Conservation (phyloP, 352 stramenopile species). For the Globisporangium middletonii region DNA sequence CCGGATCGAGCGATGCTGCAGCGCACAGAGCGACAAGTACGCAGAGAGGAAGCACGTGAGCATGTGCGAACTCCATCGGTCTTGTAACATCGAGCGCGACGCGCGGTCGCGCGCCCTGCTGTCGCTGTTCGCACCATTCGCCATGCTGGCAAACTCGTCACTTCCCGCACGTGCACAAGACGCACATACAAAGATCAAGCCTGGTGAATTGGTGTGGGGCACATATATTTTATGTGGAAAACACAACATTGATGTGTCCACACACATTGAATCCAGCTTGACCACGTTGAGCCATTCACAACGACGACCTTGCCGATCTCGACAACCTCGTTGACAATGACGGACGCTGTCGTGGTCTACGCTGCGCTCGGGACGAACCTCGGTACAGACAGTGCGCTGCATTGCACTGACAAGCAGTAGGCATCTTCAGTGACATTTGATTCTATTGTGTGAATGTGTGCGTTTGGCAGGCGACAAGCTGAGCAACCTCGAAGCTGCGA, state of each 20-base stretch:
- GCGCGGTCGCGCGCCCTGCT: too few species aligned
- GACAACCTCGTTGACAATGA: conserved; percentile 1
- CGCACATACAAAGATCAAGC: neutral
- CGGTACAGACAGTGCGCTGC: conserved; percentile 20
- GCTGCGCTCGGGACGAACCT: conserved; percentile 74
- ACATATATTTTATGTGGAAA: neutral
- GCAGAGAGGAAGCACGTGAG: neutral
- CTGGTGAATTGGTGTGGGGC: neutral
- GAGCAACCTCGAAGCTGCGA: conserved; percentile 51
- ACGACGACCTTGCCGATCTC: neutral
- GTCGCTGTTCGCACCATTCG: conserved; percentile 4
- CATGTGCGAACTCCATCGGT: too few species aligned
- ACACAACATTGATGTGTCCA: neutral
- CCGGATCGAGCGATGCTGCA: conserved; percentile 26
- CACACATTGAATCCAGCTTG: neutral
- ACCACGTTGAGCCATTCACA: neutral
- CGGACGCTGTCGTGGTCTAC: conserved; percentile 26
- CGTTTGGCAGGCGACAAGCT: conserved; percentile 54
- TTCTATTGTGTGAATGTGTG: neutral
- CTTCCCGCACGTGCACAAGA: neutral
- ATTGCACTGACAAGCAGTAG: neutral
- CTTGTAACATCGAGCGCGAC: neutral
- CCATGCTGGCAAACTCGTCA: conserved; percentile 3
- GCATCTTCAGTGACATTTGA: neutral
- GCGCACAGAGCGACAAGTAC: neutral